phyloP scores from a whole-genome alignment of 2,329 filamentous ascomycete genomes.

The Orbilia quercus region DNA sequence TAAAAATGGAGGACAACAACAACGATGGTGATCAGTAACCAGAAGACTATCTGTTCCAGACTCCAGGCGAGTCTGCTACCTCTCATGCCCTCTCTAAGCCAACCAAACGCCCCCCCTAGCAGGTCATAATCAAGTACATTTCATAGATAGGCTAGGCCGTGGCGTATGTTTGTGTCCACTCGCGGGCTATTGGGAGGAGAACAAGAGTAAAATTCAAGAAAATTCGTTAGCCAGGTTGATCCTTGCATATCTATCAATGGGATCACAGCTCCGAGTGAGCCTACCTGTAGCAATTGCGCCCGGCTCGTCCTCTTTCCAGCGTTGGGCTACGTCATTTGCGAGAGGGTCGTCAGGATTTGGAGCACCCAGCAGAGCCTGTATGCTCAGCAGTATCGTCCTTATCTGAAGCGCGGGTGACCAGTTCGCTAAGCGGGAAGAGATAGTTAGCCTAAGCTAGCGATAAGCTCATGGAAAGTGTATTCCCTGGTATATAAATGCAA shows the following conservation, averaged over 20 bases:
- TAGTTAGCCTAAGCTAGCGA: not conserved
- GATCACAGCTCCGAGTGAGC: slow-evolving; percentile 17
- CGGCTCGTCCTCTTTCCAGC: slow-evolving; percentile 96
- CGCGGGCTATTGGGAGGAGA: too few species aligned
- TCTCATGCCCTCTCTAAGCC: not conserved
- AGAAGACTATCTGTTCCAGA: not conserved
- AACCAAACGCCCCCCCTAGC: not conserved
- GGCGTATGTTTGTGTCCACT: slow-evolving; percentile 90
- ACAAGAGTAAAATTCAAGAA: not conserved
- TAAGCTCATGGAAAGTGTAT: slow-evolving; percentile 11
- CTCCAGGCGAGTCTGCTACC: slow-evolving; percentile 22
- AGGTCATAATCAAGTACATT: not conserved
- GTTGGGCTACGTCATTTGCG: slow-evolving; percentile 95
- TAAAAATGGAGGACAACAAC: too few species aligned
- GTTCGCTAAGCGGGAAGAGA: slow-evolving; percentile 76
- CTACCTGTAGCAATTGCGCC: slow-evolving; percentile 90
- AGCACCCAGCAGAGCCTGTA: slow-evolving; percentile 93
- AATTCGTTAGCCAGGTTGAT: not conserved
- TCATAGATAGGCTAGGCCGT: slow-evolving; percentile 64
- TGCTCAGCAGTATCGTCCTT: slow-evolving; percentile 96
- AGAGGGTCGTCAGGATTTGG: slow-evolving; percentile 99
- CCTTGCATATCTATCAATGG: not conserved
- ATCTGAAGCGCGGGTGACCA: slow-evolving; percentile 99
- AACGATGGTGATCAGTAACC: not conserved
- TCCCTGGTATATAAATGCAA: not conserved